phyloP scores from a whole-genome alignment of 1,284 basidiomycete genomes.

The Pascua sp. region DNA sequence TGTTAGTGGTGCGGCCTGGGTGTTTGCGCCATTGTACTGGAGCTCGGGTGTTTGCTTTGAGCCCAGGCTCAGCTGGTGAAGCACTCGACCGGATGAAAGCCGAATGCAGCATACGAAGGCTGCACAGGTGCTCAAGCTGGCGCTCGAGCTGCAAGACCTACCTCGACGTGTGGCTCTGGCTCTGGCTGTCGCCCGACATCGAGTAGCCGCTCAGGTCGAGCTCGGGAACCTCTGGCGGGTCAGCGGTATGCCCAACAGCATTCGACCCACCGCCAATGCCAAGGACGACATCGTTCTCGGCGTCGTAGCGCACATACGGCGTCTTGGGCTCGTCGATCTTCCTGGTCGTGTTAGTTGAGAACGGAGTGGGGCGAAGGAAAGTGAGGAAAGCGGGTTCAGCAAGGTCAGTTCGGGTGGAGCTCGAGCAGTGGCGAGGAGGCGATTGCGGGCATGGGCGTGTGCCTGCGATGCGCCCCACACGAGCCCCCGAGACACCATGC shows the following conservation, averaged over 20 bases:
- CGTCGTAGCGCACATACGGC: conserved; percentile 86
- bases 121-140: background rate
- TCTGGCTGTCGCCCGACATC: conserved; percentile 4
- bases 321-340: conserved; percentile 96
- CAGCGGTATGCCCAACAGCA: background rate
- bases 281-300: conserved; percentile 69
- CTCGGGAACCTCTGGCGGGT: conserved; percentile 56
- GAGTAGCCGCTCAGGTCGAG: conserved; percentile 35
- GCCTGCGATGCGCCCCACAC: no score
- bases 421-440: no score
- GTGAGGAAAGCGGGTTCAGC: background rate
- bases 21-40: no score
- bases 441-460: no score
- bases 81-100: background rate
- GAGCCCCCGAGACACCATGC: no score
- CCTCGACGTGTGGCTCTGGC: conserved; percentile 5
- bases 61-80: no score
- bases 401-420: background rate
- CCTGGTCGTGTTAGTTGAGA: conserved; percentile 23
- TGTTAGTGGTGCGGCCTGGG: background rate
- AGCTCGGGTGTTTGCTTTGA: background rate
- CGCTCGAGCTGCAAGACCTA: background rate
- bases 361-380: background rate
- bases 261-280: conserved; percentile 59
- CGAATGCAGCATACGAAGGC: background rate